Evolutionary conservation across 176 grass and related monocot genomes (phyloP).

Genomic region (Oryza officinalis): DNA sequence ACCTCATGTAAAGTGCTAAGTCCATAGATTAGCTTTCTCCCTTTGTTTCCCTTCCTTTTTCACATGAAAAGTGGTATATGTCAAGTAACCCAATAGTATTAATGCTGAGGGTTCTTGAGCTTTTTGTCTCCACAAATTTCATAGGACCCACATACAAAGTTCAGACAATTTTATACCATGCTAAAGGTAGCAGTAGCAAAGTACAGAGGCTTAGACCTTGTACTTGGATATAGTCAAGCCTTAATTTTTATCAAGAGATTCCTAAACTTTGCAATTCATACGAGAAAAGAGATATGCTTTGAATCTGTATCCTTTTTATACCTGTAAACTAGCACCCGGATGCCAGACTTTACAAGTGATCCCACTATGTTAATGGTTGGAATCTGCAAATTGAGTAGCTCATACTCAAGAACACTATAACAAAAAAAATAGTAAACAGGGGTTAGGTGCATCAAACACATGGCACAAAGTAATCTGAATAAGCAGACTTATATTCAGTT

Average conservation of each 20-base stretch:
- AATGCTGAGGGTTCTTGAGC: background rate
- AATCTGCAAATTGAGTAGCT: conserved; percentile 88
- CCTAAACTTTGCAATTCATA: conserved; percentile 16
- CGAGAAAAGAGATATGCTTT: background rate
- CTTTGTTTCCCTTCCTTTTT: background rate
- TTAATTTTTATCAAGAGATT: conserved; percentile 5
- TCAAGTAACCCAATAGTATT: conserved; percentile 10
- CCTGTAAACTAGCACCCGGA: conserved; percentile 93
- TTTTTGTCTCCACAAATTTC: conserved; percentile 16
- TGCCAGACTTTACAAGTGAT: conserved; percentile 66
- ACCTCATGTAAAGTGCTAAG: background rate
- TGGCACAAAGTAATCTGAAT: background rate
- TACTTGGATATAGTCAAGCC: background rate
- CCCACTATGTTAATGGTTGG: conserved; percentile 79
- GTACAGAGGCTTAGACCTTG: conserved; percentile 21
- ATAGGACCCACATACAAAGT: conserved; percentile 7
- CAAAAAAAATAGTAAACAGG: conserved; percentile 12
- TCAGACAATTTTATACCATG: conserved; percentile 2
- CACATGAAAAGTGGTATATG: background rate
- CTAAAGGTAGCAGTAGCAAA: background rate
- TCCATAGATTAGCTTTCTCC: conserved; percentile 17
- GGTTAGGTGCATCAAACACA: background rate
- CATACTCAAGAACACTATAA: conserved; percentile 85
- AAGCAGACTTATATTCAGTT: background rate
- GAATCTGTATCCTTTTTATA: conserved; percentile 31